Conservation (phyloP, 495 filamentous ascomycete species). For the Neurospora terricola region DNA sequence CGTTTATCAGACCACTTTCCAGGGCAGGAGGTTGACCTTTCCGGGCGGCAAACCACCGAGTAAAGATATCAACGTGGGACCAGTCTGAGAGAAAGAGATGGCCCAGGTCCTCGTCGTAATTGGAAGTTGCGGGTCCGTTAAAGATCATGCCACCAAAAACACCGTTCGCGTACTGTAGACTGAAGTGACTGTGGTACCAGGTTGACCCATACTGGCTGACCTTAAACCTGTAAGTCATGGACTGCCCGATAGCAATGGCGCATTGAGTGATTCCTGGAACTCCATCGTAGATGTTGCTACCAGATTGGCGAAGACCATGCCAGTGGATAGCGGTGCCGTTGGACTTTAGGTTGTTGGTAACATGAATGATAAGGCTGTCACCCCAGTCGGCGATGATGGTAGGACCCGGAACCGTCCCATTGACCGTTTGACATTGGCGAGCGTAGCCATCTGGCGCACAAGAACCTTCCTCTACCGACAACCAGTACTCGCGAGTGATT, state of each 20-base stretch:
- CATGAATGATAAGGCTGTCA: constrained; percentile 33
- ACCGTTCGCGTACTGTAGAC: constrained; percentile 38
- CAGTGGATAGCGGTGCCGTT: constrained; percentile 24
- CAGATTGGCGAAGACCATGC: constrained; percentile 23
- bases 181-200: constrained; percentile 42
- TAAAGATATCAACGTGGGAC: constrained; percentile 20
- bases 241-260: constrained; percentile 17
- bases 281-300: constrained; percentile 22
- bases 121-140: constrained; percentile 34
- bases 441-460: constrained; percentile 41
- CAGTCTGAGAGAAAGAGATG: constrained; percentile 11
- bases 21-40: constrained; percentile 22
- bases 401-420: constrained; percentile 48
- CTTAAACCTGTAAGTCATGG: constrained; percentile 23
- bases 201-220: constrained; percentile 20
- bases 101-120: constrained; percentile 30
- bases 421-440: constrained; percentile 43
- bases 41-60: constrained; percentile 19
- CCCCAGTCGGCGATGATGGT: constrained; percentile 41
- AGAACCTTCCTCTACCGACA: constrained; percentile 16
- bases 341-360: constrained; percentile 14
- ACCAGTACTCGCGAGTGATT: constrained; percentile 9
- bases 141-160: constrained; percentile 37
- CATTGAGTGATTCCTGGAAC: constrained; percentile 23
- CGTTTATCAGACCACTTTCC: constrained; percentile 27